Conservation (phyloP, 306 rosid species). For the Vigna hirtella region DNA sequence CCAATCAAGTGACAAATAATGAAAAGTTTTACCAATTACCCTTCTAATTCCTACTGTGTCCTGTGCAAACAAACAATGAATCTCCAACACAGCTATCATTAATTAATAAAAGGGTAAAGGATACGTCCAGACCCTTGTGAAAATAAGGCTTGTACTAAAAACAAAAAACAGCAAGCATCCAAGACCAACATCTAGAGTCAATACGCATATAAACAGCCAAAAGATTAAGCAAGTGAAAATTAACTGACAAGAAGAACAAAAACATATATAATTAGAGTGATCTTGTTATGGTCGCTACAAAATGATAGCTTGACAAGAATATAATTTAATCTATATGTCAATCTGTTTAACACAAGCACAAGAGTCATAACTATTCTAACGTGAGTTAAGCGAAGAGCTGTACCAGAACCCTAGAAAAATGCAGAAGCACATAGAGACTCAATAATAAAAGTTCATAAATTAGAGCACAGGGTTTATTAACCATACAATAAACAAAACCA, state of each 20-base stretch:
- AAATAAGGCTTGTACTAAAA: not conserved
- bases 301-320: not conserved
- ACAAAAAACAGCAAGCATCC: not conserved
- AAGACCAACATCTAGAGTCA: not conserved
- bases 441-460: not conserved
- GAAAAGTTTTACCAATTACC: not conserved
- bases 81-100: not conserved
- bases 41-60: not conserved
- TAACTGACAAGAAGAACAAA: no score
- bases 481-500: not conserved
- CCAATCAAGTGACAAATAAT: not conserved
- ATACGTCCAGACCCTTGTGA: not conserved
- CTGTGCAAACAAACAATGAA: slow-evolving; percentile 1
- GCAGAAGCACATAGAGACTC: not conserved
- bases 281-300: not conserved
- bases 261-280: not conserved
- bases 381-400: not conserved
- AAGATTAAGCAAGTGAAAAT: not conserved
- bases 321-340: not conserved
- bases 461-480: not conserved
- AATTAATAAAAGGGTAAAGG: slow-evolving; percentile 1
- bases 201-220: no score
- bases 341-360: not conserved
- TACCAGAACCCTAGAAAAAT: not conserved
- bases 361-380: not conserved